These are phyloP conservation scores for Solanum sitiens DNA, from an alignment of 257 asterid species.

Conservation along the genomic window DNA sequence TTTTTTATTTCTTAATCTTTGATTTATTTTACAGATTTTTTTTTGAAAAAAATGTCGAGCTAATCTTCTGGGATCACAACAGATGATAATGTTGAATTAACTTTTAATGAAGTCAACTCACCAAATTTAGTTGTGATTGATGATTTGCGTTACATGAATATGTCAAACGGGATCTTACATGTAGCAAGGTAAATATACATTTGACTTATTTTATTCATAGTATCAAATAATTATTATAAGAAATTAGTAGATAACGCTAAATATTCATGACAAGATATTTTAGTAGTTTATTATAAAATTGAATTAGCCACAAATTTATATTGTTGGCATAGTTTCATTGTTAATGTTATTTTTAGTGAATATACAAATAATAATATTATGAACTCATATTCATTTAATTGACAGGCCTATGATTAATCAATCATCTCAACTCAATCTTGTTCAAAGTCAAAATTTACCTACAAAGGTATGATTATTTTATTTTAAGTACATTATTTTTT, in stretches of 20 bases:
- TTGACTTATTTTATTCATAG: too few relatives aligned
- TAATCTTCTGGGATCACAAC: too few relatives aligned
- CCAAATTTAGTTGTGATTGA: too few relatives aligned
- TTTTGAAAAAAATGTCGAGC: not conserved
- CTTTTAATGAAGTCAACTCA: too few relatives aligned
- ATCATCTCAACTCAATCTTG: not conserved
- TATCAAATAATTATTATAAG: too few relatives aligned
- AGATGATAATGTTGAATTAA: too few relatives aligned
- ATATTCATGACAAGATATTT: not conserved
- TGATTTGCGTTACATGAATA: too few relatives aligned
- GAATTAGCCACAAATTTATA: not conserved
- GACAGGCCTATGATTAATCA: not conserved
- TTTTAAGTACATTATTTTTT: too few relatives aligned
- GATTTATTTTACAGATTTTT: not conserved
- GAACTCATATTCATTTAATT: not conserved
- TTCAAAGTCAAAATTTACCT: not conserved
- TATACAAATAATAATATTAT: not conserved
- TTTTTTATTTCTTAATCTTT: not conserved
- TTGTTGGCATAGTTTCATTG: not conserved
- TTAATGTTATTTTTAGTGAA: not conserved
- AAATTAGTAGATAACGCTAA: too few relatives aligned
- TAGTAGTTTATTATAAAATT: not conserved
- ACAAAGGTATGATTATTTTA: not conserved
- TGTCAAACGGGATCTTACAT: too few relatives aligned
- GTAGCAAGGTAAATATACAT: too few relatives aligned